These are phyloP conservation scores for Hericium rajendrae DNA, from an alignment of 768 basidiomycete genomes.

Conservation along the genomic window DNA sequence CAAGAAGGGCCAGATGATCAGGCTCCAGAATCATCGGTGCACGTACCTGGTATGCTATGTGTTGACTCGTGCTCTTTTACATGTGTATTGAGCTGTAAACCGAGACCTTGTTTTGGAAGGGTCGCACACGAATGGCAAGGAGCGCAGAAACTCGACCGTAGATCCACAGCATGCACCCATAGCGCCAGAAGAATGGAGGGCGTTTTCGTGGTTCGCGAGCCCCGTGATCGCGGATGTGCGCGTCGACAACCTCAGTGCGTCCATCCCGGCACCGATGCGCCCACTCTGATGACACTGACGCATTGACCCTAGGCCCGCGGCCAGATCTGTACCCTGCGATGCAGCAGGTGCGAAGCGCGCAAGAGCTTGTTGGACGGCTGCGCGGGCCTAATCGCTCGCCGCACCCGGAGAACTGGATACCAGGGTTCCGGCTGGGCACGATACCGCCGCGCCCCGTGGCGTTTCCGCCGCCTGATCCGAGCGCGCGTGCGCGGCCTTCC, in stretches of 20 bases:
- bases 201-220: constrained; percentile 45
- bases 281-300: not conserved
- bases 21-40: no score
- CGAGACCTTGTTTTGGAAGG: no score
- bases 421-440: constrained; percentile 23
- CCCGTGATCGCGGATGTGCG: constrained; percentile 28
- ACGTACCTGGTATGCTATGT: no score
- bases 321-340: not conserved
- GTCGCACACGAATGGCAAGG: no score
- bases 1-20: no score
- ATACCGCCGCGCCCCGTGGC: constrained; percentile 26
- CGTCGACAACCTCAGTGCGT: constrained; percentile 36
- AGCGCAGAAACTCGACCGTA: no score
- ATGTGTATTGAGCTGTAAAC: no score
- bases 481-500: constrained; percentile 24
- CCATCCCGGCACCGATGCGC: not conserved
- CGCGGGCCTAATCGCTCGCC: constrained; percentile 12
- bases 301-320: not conserved
- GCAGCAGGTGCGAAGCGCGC: no score
- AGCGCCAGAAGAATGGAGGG: constrained; percentile 38
- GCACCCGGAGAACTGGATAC: constrained; percentile 40
- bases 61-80: no score
- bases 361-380: constrained; percentile 19
- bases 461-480: constrained; percentile 21
- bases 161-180: not conserved